Conservation (phyloP, 2,329 filamentous ascomycete genomes). For the Calonectria multiphialidica region DNA sequence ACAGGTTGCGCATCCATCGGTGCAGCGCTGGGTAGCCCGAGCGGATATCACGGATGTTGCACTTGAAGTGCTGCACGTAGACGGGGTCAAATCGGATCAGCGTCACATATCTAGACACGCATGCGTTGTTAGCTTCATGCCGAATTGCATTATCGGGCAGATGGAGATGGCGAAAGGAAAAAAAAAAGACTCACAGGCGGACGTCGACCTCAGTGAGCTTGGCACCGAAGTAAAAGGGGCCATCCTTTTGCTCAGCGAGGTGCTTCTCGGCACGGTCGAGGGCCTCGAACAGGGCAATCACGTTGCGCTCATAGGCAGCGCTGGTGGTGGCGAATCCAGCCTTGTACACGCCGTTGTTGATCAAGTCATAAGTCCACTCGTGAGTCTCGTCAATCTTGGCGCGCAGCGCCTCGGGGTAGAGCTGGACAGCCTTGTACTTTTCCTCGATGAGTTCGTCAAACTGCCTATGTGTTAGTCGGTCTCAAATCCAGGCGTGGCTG, state of each 20-base stretch:
- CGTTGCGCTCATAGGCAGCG: constrained; percentile 83
- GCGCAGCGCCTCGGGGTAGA: constrained; percentile 76
- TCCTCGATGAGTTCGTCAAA: constrained; percentile 80
- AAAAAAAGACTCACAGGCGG: constrained; percentile 64
- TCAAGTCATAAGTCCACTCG: constrained; percentile 81
- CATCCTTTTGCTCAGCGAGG: constrained; percentile 60
- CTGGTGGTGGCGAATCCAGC: constrained; percentile 88
- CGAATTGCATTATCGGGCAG: not conserved
- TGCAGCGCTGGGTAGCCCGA: constrained; percentile 86
- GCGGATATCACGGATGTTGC: constrained; percentile 87
- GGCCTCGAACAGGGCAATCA: constrained; percentile 77
- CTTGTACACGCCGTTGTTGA: constrained; percentile 81
- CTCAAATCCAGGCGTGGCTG: not conserved
- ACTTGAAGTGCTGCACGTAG: constrained; percentile 91
- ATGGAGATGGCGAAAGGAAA: too few relatives aligned
- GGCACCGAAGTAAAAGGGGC: constrained; percentile 82
- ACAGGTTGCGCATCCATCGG: constrained; percentile 84
- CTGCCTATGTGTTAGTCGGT: constrained; percentile 36
- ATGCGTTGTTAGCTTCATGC: constrained; percentile 24
- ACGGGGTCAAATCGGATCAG: constrained; percentile 81
- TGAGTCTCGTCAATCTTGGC: constrained; percentile 81
- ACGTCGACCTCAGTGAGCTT: constrained; percentile 86
- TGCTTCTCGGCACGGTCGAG: constrained; percentile 83
- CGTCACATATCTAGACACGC: constrained; percentile 67
- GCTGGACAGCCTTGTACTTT: constrained; percentile 69